A percentile compares a stretch with the other conserved stretches of the same genome.
These are phyloP conservation scores for Dovyalis caffra DNA, from an alignment of 345 rosid genomes.

Conservation along the genomic window DNA sequence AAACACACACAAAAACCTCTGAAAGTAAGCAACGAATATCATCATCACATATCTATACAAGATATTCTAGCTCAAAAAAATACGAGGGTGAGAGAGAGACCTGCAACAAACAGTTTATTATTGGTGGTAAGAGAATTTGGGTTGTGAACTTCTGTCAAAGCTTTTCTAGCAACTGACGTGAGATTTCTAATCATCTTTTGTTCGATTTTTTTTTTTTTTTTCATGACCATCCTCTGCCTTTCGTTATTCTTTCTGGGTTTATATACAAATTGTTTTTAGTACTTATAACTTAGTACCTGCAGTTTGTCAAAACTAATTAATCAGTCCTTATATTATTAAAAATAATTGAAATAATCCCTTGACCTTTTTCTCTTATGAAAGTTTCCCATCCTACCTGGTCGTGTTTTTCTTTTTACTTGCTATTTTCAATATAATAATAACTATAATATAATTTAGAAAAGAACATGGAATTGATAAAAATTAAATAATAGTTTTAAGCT, in stretches of 20 bases:
- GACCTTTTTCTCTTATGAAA: too few relatives aligned
- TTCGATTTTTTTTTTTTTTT: background rate
- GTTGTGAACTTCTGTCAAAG: constrained; percentile 1
- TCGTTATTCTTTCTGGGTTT: background rate
- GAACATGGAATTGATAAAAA: too few relatives aligned
- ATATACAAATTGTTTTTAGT: too few relatives aligned
- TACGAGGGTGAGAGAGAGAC: constrained; percentile 23
- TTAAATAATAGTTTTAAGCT: too few relatives aligned
- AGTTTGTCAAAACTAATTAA: background rate
- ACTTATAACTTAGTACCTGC: too few relatives aligned
- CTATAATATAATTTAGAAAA: too few relatives aligned
- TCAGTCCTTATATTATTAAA: background rate
- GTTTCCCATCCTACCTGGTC: too few relatives aligned
- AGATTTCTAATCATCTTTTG: constrained; percentile 23
- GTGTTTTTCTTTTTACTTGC: too few relatives aligned
- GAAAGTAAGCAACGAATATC: background rate
- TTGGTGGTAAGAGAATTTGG: constrained; percentile 35
- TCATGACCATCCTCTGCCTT: background rate
- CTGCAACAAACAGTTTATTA: constrained; percentile 64
- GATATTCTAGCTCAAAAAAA: background rate
- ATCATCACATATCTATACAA: background rate
- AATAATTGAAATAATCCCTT: background rate
- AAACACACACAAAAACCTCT: background rate
- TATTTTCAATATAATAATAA: too few relatives aligned
- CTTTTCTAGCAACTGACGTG: constrained; percentile 23